phyloP scores from a whole-genome alignment of 352 stramenopile genomes.

The Globisporangium canariense region DNA sequence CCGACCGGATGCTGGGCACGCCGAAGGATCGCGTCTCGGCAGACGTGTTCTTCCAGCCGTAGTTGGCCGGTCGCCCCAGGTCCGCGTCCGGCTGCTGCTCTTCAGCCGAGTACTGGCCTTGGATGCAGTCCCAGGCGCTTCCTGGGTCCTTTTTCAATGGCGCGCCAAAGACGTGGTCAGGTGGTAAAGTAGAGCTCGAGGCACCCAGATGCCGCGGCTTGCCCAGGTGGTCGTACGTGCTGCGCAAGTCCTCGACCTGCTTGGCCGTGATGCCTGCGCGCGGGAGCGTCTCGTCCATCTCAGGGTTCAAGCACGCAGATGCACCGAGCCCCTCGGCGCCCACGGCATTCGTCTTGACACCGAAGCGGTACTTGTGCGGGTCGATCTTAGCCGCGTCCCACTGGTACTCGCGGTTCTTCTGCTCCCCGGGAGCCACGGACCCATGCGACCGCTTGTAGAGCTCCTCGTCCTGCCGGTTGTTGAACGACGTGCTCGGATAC shows the following conservation, averaged over 20 bases:
- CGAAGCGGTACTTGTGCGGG: slow-evolving; percentile 67
- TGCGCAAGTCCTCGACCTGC: slow-evolving; percentile 73
- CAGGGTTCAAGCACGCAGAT: slow-evolving; percentile 55
- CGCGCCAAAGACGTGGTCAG: slow-evolving; percentile 63
- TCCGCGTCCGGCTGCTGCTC: slow-evolving; percentile 82
- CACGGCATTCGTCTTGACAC: slow-evolving; percentile 38
- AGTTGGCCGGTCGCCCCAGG: slow-evolving; percentile 77
- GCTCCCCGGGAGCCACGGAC: slow-evolving; percentile 74
- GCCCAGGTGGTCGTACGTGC: slow-evolving; percentile 72
- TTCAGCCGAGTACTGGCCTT: slow-evolving; percentile 73
- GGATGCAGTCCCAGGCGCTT: slow-evolving; percentile 73
- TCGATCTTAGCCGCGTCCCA: slow-evolving; percentile 73
- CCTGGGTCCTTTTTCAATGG: slow-evolving; percentile 45
- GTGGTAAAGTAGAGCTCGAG: slow-evolving; percentile 26
- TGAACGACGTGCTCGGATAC: slow-evolving; percentile 58
- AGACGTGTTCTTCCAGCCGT: slow-evolving; percentile 82
- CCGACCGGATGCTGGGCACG: slow-evolving; percentile 78
- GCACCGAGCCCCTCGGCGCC: slow-evolving; percentile 49
- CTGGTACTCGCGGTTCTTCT: slow-evolving; percentile 83
- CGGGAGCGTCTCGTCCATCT: slow-evolving; percentile 56
- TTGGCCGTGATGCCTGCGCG: slow-evolving; percentile 45
- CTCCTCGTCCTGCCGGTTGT: slow-evolving; percentile 56
- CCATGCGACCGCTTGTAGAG: slow-evolving; percentile 81
- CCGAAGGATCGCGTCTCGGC: slow-evolving; percentile 67
- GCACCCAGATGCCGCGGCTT: slow-evolving; percentile 58